Conservation (phyloP, 106 monocot species). For the Dioscorea zingiberensis region DNA sequence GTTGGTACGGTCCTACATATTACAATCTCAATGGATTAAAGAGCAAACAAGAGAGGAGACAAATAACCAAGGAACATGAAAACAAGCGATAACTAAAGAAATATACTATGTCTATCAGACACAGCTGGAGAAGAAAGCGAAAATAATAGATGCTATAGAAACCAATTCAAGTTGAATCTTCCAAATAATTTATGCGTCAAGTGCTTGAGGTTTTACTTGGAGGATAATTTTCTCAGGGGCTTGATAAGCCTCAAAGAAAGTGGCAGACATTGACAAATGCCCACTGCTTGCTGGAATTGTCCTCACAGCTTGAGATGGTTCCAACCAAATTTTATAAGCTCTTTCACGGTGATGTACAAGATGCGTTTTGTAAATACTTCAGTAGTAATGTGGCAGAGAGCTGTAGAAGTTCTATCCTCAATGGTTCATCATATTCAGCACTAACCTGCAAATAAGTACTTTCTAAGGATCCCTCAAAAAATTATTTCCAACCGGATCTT, state of each 20-base stretch:
- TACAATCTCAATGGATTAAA: no score
- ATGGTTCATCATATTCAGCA: constrained; percentile 94
- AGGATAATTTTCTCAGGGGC: constrained; percentile 99
- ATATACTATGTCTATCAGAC: no score
- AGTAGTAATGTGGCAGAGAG: constrained; percentile 92
- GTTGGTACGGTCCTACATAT: no score
- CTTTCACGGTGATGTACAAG: constrained; percentile 95
- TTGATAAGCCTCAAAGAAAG: constrained; percentile 97
- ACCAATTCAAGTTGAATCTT: no score
- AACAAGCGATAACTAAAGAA: no score
- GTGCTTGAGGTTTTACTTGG: constrained; percentile 43
- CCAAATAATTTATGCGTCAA: neutral
- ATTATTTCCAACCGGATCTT: no score
- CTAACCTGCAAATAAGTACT: constrained; percentile 51
- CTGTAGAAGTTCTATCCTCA: constrained; percentile 94
- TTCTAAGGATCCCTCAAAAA: neutral
- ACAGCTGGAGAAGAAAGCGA: no score
- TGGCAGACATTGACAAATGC: constrained; percentile 99
- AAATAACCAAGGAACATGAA: no score
- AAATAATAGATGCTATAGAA: no score
- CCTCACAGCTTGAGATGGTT: constrained; percentile 99
- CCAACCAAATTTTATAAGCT: constrained; percentile 99
- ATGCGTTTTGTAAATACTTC: constrained; percentile 89
- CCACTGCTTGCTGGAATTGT: constrained; percentile 99
- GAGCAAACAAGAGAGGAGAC: no score